phyloP scores from a whole-genome alignment of 2,329 filamentous ascomycete genomes.

The Cordyceps cateniannulata region DNA sequence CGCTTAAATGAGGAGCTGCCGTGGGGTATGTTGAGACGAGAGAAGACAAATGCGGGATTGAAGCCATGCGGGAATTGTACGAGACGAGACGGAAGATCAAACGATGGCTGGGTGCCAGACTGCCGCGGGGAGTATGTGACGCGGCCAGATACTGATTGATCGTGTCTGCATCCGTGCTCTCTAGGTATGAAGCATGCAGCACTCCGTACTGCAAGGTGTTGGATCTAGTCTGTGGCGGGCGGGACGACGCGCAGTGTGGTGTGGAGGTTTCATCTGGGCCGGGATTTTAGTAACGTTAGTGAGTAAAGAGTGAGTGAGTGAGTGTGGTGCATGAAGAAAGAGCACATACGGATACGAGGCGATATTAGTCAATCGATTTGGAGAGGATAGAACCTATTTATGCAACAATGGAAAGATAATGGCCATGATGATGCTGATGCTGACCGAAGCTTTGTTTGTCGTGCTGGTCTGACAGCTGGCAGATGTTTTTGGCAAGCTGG shows the following conservation, averaged over 20 bases:
- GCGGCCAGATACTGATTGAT: background rate
- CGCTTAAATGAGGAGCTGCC: background rate
- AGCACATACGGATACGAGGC: background rate
- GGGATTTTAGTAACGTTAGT: too few species aligned
- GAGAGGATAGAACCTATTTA: background rate
- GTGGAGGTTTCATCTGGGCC: background rate
- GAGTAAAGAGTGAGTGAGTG: too few species aligned
- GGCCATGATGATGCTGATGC: background rate
- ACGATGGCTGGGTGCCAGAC: background rate
- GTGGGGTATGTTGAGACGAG: background rate
- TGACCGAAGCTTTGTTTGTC: background rate
- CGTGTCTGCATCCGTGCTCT: background rate
- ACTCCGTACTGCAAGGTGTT: background rate
- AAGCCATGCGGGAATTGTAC: background rate
- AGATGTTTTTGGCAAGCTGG: background rate
- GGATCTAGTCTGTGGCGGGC: background rate
- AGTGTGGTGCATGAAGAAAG: background rate
- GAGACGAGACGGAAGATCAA: conserved; percentile 1
- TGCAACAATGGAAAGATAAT: background rate
- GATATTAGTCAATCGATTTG: background rate
- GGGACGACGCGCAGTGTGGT: background rate
- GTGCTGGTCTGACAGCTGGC: background rate
- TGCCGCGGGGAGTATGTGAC: background rate
- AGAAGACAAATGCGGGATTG: background rate
- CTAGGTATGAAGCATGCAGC: background rate